Evolutionary conservation across 805 yeast species (phyloP), one percentile per base, ranked within the genome.

Genomic region (Candida vaughaniae): DNA sequence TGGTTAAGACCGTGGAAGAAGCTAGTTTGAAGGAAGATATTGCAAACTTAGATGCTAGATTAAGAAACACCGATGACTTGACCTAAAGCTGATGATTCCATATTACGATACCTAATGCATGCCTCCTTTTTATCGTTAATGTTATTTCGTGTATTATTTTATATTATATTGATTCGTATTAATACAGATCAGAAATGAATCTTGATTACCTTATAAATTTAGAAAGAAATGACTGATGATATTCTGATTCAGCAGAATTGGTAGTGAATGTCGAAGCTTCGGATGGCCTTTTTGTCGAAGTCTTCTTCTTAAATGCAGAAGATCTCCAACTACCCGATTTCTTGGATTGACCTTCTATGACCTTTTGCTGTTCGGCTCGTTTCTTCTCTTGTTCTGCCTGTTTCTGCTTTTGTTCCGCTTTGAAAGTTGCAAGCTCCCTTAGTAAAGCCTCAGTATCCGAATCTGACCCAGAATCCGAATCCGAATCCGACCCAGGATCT

Each of bases 1-100:
- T 91, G 55, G 98, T 91, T 15, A 90, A 90, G 65, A 86, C 95
- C 1, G 96, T 91, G 4, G 97, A 91, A 58, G 97, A 90, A 56
- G 95, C 95, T 16, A 84, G 90, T 53, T 67, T 90, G 51, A 83
- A 83, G 52, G 90, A 84, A 48, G 96, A 89, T 52, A 85, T 90
- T 51, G 89, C 81, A 4, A 80, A 82, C 47, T 71, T 88, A 48
- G 90, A 88, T 61, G 80, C 87, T 9, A 75, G 84, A 48, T 56
- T 81, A 38, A 62, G 54, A 34, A 69, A 55, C 15, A 56, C 45
- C 15, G 64, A 59, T 33, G 68, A 62, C 47, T 53, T 54, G 31
- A 49, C 51, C 16, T 55, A 40, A 43, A n/a, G n/a, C n/a, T n/a
- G n/a, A n/a, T n/a, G 25, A 11, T 30, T 12, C n/a, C n/a, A 14